Evolutionary conservation across 2,329 filamentous ascomycete species (phyloP), one percentile per base, ranked within the genome.

Genomic region (Colletotrichum graminicola): DNA sequence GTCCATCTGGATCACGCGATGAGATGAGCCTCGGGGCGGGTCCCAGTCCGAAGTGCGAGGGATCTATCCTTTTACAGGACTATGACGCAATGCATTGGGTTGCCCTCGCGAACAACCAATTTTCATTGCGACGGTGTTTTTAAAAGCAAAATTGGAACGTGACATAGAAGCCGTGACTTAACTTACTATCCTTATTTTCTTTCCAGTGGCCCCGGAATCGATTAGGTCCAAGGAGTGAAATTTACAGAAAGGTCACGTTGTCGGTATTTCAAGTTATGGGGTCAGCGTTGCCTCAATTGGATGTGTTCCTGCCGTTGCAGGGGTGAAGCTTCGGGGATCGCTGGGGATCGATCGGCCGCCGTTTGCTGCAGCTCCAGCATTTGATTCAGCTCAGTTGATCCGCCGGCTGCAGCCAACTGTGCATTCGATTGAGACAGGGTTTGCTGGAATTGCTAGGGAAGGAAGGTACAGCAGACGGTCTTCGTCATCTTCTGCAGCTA

Each of bases 271-370:
- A 43, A 56, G 16, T 7, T 56, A 60, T 54, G 59, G 66, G 39
- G 66, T 47, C 45, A 32, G 52, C 36, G 29, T 32, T 68, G 56
- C 52, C 60, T 72, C 49, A 64, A 60, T 60, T 64, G 45, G 59
- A 41, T 59, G 52, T 64, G 65, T 54, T 69, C 54, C 59, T 60
- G 51, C 47, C 36, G 57, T 45, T 71, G 60, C 69, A 72, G 65
- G 69, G 69, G 65, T 72, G 54, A 72, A 69, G 66, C 69, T 72
- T 60, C 69, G 60, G 54, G 63, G 65, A 72, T 69, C 47, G 52
- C 59, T 64, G 47, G 54, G 68, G 65, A 64, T 72, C 60, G 52
- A 34, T 65, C 65, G 14, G 14, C 5, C 14, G 39, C 64, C 34
- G 29, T 63, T 29, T 39, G 26, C 65, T 55, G 69, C 57, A 71